Base-by-base conservation (phyloP, 2,329 filamentous ascomycete species). In the Tolypocladium capitatum region DNA sequence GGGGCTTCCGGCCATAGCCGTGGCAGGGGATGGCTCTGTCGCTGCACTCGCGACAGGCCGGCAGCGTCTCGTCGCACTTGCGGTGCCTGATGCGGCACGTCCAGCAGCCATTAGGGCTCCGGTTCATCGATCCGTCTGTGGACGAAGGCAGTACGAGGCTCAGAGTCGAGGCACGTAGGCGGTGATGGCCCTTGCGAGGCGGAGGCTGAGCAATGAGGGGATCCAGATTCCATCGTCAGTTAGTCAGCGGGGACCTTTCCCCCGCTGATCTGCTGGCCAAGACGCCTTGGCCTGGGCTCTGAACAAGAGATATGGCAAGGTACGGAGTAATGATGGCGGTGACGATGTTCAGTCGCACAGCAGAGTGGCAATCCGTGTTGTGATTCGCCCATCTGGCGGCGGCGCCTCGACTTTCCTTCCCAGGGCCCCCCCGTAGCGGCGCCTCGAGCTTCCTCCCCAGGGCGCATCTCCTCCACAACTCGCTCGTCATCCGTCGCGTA, bases 1-100 rank as follows among this genome's bases (percentile, higher is more conserved):
- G 51, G 2, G 66, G 65, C 53, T 64, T 62, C 2, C 60, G 53
- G 0, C 59, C 62, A 28, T 60, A 61, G 4, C 58, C 58, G 31
- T 60, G 52, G 34, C 58, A 60, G 2, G 46, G 47, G 6, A 60
- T 57, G 4, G 47, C 46, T 0, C 57, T 47, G 16, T 52, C 53
- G 28, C 44, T 51, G 44, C 60, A 62, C 27, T 57, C 56, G 27
- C 48, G 52, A 28, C 58, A 62, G 8, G 44, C 44, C 0, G 60
- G 60, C 0, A 45, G 49, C 11, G 43, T 40, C 40, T 61, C 58
- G 46, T 59, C 58, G 48, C 60, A 62, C 46, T 60, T 59, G 18
- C 57, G 52, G 43, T 60, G 56, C 2, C 58, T 56, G 18, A 61
- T 51, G 9, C 59, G 56, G 43, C 58, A 60, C 11, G 57, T 61